A percentile compares a stretch with the other conserved stretches of the same genome.
Conservation (phyloP, 306 rosid species). For the Trifolium fragiferum region DNA sequence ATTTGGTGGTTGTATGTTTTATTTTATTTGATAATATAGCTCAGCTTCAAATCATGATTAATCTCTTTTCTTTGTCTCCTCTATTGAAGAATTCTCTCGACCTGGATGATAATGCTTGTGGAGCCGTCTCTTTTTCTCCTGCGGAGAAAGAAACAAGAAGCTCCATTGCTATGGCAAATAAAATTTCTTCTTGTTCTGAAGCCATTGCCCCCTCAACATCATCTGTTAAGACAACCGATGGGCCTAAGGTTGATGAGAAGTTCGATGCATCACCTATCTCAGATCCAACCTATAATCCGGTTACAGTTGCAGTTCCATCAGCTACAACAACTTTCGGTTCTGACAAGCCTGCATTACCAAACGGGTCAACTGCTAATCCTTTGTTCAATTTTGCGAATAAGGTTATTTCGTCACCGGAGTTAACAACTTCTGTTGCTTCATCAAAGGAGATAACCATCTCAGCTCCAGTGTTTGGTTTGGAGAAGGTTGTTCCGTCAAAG, state of each 20-base stretch:
- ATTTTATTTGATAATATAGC: background rate
- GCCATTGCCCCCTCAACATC: conserved; percentile 40
- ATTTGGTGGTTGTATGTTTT: conserved; percentile 21
- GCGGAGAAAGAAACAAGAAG: conserved; percentile 51
- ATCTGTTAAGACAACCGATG: conserved; percentile 41
- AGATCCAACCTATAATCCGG: conserved; percentile 41
- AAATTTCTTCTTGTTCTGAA: conserved; percentile 43
- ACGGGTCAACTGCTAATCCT: conserved; percentile 47
- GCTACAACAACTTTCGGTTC: conserved; percentile 44
- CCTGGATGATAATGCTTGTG: conserved; percentile 67
- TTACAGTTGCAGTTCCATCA: conserved; percentile 16
- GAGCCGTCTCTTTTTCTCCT: conserved; percentile 45
- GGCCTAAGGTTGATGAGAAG: conserved; percentile 49
- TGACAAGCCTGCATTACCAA: conserved; percentile 45
- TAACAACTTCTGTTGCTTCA: conserved; percentile 31
- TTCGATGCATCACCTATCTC: conserved; percentile 40
- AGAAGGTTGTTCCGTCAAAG: conserved; percentile 48
- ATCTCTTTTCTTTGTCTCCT: conserved; percentile 4
- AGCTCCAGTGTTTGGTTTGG: conserved; percentile 47
- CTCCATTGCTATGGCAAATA: conserved; percentile 38
- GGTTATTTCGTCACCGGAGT: conserved; percentile 28
- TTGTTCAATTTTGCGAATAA: conserved; percentile 38
- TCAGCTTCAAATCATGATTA: conserved; percentile 27
- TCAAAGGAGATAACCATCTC: conserved; percentile 40
- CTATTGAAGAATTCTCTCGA: conserved; percentile 68